Evolutionary conservation across 2,329 filamentous ascomycete genomes (phyloP), one percentile per base, ranked within the genome.

Genomic region (Aspergillus texensis): DNA sequence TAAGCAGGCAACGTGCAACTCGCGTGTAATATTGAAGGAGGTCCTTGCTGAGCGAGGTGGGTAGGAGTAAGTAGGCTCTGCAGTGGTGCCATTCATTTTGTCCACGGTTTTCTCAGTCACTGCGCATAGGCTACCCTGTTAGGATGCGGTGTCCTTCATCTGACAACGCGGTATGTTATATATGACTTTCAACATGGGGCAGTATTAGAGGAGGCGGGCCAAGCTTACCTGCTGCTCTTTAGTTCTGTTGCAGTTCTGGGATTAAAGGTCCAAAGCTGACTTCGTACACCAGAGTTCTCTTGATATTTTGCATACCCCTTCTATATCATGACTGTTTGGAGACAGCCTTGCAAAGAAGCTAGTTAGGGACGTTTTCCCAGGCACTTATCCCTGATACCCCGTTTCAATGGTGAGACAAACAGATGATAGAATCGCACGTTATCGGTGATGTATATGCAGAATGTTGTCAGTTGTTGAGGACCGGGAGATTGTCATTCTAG

Each of bases 1-100:
- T 10, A 67, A 28, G n/a, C 61, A 61, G 16, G 66, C 64, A 26
- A 61, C 14, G 28, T 64, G 62, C 24, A 70, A 58, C 12, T 58
- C 53, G 19, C 28, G 34, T 4, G 43, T 58, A 1, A 62, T 26
- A 36, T 58, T 48, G 16, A 58, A 53, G n/a, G 8, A 32, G 10
- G 14, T 19, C 19, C n/a, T 21, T n/a, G 21, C 21, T 32, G 34
- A 11, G 16, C 16, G 39, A 8, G 36, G 30, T 30, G 46, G 39
- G 10, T 50, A 56, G 14, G 16, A 36, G 46, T 48, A 24, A 24
- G 41, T 50, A 28, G 26, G 57, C 10, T 57, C 43, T 34, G 19
- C 5, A n/a, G 11, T 16, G n/a, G 11, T 36, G 6, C 24, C 30
- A 36, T 36, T 36, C 19, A 54, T 32, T 32, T 36, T 36, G 30